These are phyloP conservation scores for Mentha longifolia DNA, from an alignment of 257 asterid genomes.

Conservation along the genomic window DNA sequence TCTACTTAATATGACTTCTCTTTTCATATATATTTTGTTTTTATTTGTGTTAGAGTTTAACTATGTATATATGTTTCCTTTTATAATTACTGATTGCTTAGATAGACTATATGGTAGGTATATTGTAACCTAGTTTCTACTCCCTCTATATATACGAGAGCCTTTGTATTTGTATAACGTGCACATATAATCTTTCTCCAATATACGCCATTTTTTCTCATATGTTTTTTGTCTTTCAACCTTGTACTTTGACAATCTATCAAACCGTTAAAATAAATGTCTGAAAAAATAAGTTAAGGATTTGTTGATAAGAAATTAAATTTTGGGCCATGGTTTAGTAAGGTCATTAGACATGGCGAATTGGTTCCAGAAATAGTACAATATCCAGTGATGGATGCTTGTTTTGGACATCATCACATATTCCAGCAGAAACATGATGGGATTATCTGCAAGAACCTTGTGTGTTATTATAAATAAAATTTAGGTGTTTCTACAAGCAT, in stretches of 20 bases:
- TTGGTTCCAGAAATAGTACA: not conserved
- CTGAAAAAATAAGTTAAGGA: slow-evolving; percentile 1
- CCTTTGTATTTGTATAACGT: too few relatives aligned
- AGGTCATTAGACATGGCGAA: not conserved
- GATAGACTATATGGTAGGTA: too few relatives aligned
- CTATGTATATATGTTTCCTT: too few relatives aligned
- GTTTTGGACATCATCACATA: slow-evolving; percentile 20
- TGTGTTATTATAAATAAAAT: not conserved
- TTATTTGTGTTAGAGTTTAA: not conserved
- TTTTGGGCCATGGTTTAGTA: slow-evolving; percentile 19
- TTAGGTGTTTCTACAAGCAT: slow-evolving; percentile 8
- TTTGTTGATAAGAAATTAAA: slow-evolving; percentile 12
- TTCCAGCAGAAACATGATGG: not conserved
- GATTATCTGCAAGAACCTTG: slow-evolving; percentile 16
- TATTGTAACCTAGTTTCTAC: too few relatives aligned
- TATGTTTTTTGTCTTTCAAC: slow-evolving; percentile 12
- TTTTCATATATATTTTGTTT: not conserved
- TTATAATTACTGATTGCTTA: too few relatives aligned
- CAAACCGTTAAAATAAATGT: not conserved
- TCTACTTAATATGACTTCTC: slow-evolving; percentile 2
- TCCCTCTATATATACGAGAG: too few relatives aligned
- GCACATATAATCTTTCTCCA: too few relatives aligned
- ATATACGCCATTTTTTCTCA: too few relatives aligned
- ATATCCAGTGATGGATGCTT: slow-evolving; percentile 14
- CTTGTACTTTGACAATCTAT: slow-evolving; percentile 1